These are phyloP conservation scores for Aspergillus pseudoglaucus DNA, from an alignment of 2,329 filamentous ascomycete species.

Conservation along the genomic window DNA sequence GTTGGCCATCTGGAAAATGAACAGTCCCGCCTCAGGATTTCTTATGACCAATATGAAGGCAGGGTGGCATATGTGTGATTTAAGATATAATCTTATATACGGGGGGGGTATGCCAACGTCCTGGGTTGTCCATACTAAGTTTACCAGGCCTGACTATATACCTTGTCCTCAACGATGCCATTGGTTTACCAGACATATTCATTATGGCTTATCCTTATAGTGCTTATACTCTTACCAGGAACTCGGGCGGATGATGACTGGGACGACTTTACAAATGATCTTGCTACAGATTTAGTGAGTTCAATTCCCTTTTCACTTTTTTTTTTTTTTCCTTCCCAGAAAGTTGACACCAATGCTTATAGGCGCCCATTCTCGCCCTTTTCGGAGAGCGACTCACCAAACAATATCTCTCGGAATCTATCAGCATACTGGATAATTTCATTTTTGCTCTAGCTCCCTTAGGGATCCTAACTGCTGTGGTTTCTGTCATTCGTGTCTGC, in stretches of 20 bases:
- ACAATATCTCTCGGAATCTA: slow-evolving; percentile 43
- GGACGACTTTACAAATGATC: slow-evolving; percentile 35
- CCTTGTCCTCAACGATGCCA: too few species aligned
- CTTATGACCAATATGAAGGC: too few species aligned
- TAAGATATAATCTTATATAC: too few species aligned
- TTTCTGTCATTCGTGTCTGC: slow-evolving; percentile 42
- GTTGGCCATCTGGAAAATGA: too few species aligned
- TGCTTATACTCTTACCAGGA: slow-evolving; percentile 11
- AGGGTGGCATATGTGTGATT: too few species aligned
- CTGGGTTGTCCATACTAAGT: too few species aligned
- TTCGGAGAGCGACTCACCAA: slow-evolving; percentile 45
- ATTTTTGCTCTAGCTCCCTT: slow-evolving; percentile 44
- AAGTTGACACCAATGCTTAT: background rate
- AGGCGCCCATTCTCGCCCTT: slow-evolving; percentile 32
- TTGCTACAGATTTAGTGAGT: slow-evolving; percentile 33
- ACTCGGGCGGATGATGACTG: slow-evolving; percentile 22
- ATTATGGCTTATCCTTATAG: too few species aligned
- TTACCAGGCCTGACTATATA: too few species aligned
- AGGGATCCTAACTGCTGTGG: slow-evolving; percentile 40
- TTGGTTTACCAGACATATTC: too few species aligned
- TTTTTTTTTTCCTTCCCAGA: too few species aligned
- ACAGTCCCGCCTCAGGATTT: too few species aligned
- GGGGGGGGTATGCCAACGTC: too few species aligned
- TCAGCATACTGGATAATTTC: slow-evolving; percentile 38
- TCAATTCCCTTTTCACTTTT: background rate